Conservation (phyloP, 345 rosid species). For the Eucalyptus dawsonii region DNA sequence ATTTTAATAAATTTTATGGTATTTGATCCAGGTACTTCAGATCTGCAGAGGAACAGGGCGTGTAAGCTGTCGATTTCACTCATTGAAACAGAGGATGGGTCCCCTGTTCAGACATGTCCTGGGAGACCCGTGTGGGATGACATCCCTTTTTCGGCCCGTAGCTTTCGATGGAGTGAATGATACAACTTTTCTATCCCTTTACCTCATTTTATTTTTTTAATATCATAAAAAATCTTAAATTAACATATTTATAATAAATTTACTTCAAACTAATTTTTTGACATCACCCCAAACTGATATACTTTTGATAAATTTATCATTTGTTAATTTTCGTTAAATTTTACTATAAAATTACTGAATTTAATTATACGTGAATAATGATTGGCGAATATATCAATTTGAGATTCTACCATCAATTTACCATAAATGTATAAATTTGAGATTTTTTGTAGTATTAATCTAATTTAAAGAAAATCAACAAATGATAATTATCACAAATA, state of each 20-base stretch:
- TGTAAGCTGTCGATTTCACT: neutral
- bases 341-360: rapidly evolving
- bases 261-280: no score
- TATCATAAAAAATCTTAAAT: no score
- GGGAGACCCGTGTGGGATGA: neutral
- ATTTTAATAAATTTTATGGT: neutral
- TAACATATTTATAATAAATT: no score
- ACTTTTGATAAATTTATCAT: rapidly evolving
- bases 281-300: rapidly evolving
- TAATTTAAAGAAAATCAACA: rapidly evolving
- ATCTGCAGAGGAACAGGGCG: neutral
- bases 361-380: rapidly evolving
- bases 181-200: neutral
- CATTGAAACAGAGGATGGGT: neutral
- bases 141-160: neutral
- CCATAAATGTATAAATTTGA: rapidly evolving
- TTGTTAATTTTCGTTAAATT: rapidly evolving
- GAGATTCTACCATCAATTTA: rapidly evolving
- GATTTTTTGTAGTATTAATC: no score
- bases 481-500: no score
- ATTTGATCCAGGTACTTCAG: neutral
- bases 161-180: neutral
- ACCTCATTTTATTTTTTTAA: neutral
- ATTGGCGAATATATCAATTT: no score
- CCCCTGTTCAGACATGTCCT: neutral